A percentile compares a stretch with the other conserved stretches of the same genome.
phyloP scores from a whole-genome alignment of 192 early-diverging fungal species.

The Rhizophagus clarus region DNA sequence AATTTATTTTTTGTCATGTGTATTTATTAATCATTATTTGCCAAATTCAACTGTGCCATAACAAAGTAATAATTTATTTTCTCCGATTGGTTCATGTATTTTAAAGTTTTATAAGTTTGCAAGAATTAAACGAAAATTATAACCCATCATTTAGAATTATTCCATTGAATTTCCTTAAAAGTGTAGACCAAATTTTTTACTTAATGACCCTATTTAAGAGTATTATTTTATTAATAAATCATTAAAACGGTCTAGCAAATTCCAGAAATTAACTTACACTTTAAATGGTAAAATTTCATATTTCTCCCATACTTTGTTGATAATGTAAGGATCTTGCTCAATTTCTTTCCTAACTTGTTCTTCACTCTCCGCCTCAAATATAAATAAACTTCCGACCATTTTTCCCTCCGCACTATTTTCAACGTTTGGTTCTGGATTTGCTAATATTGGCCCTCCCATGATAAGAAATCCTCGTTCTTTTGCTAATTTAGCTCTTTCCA shows the following conservation, averaged over 20 bases:
- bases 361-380: conserved; percentile 48
- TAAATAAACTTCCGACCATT: conserved; percentile 58
- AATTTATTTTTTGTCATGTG: too few relatives aligned
- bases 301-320: conserved; percentile 57
- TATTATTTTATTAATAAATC: neutral
- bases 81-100: too few relatives aligned
- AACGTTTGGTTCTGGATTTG: conserved; percentile 39
- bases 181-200: too few relatives aligned
- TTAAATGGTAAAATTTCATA: conserved; percentile 46
- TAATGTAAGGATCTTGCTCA: conserved; percentile 53
- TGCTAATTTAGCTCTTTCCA: conserved; percentile 40
- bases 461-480: conserved; percentile 42
- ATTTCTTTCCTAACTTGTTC: conserved; percentile 51
- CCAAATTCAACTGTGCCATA: too few relatives aligned
- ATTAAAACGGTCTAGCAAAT: neutral
- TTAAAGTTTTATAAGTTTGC: too few relatives aligned
- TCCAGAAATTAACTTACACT: neutral
- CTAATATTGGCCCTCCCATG: conserved; percentile 55
- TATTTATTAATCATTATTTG: too few relatives aligned
- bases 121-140: too few relatives aligned
- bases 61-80: too few relatives aligned
- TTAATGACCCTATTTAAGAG: too few relatives aligned
- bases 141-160: too few relatives aligned
- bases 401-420: conserved; percentile 35
- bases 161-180: too few relatives aligned